Conservation (phyloP, 176 grass and related monocot genomes). For the Avena sativa region DNA sequence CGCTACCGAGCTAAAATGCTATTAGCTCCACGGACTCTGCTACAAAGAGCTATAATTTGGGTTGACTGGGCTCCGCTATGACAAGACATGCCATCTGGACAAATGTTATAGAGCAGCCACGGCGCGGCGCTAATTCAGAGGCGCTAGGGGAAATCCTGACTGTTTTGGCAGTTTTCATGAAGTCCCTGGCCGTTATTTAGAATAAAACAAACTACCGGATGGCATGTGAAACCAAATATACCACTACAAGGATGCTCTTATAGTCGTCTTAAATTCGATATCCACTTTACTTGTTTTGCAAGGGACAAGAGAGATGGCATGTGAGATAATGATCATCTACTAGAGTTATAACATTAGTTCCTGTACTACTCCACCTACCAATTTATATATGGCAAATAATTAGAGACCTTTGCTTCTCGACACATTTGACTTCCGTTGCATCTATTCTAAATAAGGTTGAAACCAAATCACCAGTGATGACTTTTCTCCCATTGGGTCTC, state of each 20-base stretch:
- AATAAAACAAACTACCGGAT: neutral
- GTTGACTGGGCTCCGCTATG: no score
- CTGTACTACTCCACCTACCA: conserved; percentile 31
- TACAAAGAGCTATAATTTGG: no score
- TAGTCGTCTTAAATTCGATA: conserved; percentile 4
- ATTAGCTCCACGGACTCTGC: no score
- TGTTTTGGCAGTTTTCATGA: no score
- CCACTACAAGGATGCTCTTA: neutral
- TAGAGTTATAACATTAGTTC: conserved; percentile 6
- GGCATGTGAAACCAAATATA: conserved; percentile 22
- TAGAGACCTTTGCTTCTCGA: conserved; percentile 32
- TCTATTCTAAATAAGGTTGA: conserved; percentile 30
- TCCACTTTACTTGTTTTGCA: conserved; percentile 44
- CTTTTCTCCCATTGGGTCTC: neutral
- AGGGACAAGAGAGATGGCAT: conserved; percentile 25
- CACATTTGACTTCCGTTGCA: neutral
- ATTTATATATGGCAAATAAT: conserved; percentile 13
- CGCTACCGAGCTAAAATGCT: no score
- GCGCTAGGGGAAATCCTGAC: no score
- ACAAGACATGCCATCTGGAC: no score
- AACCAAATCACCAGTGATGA: neutral
- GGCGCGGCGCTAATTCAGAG: no score
- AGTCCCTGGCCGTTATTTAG: no score
- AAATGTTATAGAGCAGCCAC: no score
- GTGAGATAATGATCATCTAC: neutral